Conservation (phyloP, 495 filamentous ascomycete species). For the Penicillium diatomitis region DNA sequence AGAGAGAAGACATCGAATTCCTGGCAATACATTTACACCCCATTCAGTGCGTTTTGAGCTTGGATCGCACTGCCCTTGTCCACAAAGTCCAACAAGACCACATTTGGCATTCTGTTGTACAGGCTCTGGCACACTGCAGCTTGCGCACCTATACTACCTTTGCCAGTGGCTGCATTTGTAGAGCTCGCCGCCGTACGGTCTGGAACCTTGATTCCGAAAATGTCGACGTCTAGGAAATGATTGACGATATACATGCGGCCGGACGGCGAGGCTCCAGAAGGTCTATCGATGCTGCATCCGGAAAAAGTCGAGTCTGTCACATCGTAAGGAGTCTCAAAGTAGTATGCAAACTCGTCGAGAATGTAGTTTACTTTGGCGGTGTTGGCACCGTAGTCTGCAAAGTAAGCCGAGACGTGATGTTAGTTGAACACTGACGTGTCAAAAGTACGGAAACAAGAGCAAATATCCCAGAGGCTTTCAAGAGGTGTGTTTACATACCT, state of each 20-base stretch:
- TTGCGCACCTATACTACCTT: slow-evolving; percentile 52
- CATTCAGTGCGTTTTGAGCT: slow-evolving; percentile 50
- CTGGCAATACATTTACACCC: slow-evolving; percentile 24
- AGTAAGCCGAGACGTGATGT: not conserved
- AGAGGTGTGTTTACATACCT: slow-evolving; percentile 17
- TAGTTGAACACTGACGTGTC: not conserved
- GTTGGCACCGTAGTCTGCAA: slow-evolving; percentile 40
- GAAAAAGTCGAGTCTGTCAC: slow-evolving; percentile 40
- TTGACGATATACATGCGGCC: slow-evolving; percentile 50
- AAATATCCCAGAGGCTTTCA: not conserved
- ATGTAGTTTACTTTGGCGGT: slow-evolving; percentile 47
- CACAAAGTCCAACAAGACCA: slow-evolving; percentile 60
- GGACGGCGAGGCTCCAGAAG: slow-evolving; percentile 33
- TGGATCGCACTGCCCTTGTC: slow-evolving; percentile 50
- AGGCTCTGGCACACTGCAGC: slow-evolving; percentile 39
- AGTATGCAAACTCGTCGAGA: slow-evolving; percentile 58
- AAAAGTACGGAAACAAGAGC: not conserved
- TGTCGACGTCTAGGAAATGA: slow-evolving; percentile 35
- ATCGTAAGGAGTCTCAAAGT: slow-evolving; percentile 64
- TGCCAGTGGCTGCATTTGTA: slow-evolving; percentile 47
- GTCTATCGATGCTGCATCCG: slow-evolving; percentile 55
- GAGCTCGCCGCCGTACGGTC: slow-evolving; percentile 40
- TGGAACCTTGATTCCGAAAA: slow-evolving; percentile 45
- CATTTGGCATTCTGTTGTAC: slow-evolving; percentile 48
- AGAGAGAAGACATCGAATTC: not conserved